Percentiles rank a stretch among this genome's conserved stretches.
These are phyloP conservation scores for Aspergillus avenaceus DNA, from an alignment of 495 filamentous ascomycete species.

Conservation along the genomic window DNA sequence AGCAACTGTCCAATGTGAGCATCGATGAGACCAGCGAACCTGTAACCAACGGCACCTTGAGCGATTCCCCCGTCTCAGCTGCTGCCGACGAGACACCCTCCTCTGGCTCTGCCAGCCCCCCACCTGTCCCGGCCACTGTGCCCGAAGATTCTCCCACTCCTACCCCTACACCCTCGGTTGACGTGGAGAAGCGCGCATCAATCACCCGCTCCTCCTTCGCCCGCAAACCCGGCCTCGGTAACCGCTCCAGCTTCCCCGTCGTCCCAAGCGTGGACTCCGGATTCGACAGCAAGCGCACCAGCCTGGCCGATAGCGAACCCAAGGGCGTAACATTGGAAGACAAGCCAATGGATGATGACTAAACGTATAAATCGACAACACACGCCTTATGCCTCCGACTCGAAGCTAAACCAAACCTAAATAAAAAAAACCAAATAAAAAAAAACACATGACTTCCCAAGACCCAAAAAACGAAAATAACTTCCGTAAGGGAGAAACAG, in stretches of 20 bases:
- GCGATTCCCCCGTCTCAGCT: conserved; percentile 30
- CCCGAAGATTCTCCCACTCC: conserved; percentile 38
- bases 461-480: not conserved
- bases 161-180: conserved; percentile 32
- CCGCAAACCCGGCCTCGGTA: conserved; percentile 42
- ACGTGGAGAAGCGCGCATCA: conserved; percentile 46
- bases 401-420: not conserved
- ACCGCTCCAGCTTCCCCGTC: conserved; percentile 38
- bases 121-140: conserved; percentile 21
- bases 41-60: conserved; percentile 34
- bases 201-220: conserved; percentile 33
- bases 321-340: conserved; percentile 77
- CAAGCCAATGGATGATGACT: conserved; percentile 72
- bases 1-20: conserved; percentile 26
- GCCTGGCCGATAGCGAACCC: conserved; percentile 41
- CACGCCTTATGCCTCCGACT: not conserved
- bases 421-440: not conserved
- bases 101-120: conserved; percentile 27
- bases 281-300: conserved; percentile 44
- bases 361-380: no score
- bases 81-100: conserved; percentile 32
- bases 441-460: not conserved
- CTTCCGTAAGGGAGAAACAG: no score
- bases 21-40: conserved; percentile 21
- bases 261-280: conserved; percentile 25